A percentile compares a stretch with the other conserved stretches of the same genome.
Evolutionary conservation across 176 grass and related monocot species (phyloP).

Genomic region (Hsuehochloa calcarea): DNA sequence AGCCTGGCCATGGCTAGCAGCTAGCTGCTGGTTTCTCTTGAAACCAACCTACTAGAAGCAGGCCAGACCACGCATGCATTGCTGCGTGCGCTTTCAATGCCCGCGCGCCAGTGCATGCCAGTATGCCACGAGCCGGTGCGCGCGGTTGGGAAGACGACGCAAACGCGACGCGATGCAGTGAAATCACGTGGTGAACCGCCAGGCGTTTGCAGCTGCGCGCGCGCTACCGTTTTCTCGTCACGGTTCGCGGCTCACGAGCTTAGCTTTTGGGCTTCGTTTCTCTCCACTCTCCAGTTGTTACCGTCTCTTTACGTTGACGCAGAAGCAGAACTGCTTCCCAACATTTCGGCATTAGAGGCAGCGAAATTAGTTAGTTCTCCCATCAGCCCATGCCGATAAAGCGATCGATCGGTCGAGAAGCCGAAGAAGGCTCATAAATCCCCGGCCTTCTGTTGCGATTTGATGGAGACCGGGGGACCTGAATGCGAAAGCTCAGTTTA

Average conservation of each 20-base stretch:
- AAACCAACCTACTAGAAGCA: constrained; percentile 36
- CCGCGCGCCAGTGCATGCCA: not conserved
- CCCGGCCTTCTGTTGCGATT: constrained; percentile 18
- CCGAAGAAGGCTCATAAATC: not conserved
- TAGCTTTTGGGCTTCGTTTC: not conserved
- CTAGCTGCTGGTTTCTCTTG: not conserved
- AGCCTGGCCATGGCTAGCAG: constrained; percentile 19
- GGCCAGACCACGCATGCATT: not conserved
- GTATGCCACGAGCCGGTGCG: constrained; percentile 5
- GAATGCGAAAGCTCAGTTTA: constrained; percentile 31
- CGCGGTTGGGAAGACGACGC: constrained; percentile 35
- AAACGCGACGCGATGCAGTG: not conserved
- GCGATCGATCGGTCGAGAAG: not conserved
- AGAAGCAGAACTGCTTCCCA: constrained; percentile 15
- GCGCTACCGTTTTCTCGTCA: not conserved
- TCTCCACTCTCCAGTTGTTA: not conserved
- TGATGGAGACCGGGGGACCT: constrained; percentile 24
- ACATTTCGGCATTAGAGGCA: constrained; percentile 45
- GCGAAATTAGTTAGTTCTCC: constrained; percentile 1
- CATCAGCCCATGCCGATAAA: not conserved
- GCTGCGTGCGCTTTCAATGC: constrained; percentile 4
- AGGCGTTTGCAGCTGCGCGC: not conserved
- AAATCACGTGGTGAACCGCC: not conserved
- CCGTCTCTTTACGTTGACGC: constrained; percentile 14
- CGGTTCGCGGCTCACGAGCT: not conserved